Evolutionary conservation across 1,284 basidiomycete species (phyloP), one percentile per base, ranked within the genome.

Genomic region (Thelephora terrestris): DNA sequence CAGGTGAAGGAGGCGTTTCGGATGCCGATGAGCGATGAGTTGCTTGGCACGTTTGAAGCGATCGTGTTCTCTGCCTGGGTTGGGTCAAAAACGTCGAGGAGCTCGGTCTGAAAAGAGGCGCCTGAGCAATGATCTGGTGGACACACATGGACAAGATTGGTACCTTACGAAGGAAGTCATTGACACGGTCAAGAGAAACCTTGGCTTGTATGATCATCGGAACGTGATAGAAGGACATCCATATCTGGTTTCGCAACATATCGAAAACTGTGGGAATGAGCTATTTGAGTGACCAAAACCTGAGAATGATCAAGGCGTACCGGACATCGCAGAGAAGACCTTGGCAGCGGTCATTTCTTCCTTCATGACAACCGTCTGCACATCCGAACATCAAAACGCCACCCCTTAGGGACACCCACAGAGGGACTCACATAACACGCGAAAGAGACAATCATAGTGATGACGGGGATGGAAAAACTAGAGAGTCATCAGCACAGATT

Each of bases 401-500:
- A 21, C 17, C 29, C 12, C 29, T 12, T 9, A 27, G 25, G 9
- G 14, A 10, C 12, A 10, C 21, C 17, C 24, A 38, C 7, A 7
- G n/a, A 10, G 7, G 2, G 17, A 57, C 64, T 46, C 49, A 68
- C 66, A 57, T 76, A 85, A 32, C 77, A 74, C 6, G 74, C 71
- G 59, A 79, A 89, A 0, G 85, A 85, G 17, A 73, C 70, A 34
- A 79, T 58, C 75, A 87, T 88, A 14, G 78, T 79, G 34, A 79
- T 53, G 4, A 83, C 65, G 0, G 86, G 83, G 34, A 87, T 75
- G 37, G 78, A 46, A 53, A 71, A 76, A 61, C 79, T 84, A 52
- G 53, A 51, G 16, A 38, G 16, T 45, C 1, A 27, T 57, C 50
- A 45, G 39, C 43, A 34, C 4, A 7, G 25, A 35, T 16, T 40